phyloP scores from a whole-genome alignment of 305 asterid genomes.

The Petunia hybrid region DNA sequence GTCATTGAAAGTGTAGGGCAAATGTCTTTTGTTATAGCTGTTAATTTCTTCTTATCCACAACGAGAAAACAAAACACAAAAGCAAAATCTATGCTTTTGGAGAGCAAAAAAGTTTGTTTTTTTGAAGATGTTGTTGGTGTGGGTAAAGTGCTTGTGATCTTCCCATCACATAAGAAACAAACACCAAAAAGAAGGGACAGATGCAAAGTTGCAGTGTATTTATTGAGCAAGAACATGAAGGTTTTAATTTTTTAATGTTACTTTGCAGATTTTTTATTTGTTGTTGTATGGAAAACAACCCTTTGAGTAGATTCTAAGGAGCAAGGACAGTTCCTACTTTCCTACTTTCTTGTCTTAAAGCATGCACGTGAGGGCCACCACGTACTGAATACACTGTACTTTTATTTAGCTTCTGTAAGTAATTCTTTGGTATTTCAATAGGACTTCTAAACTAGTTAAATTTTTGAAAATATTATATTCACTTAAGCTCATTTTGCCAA shows the following conservation, averaged over 20 bases:
- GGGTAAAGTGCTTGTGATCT: conserved; percentile 40
- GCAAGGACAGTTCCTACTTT: conserved; percentile 22
- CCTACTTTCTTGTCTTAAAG: conserved; percentile 32
- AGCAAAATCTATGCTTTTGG: conserved; percentile 7
- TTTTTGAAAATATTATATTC: too few relatives aligned
- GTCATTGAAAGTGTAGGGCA: background rate
- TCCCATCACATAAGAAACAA: conserved; percentile 40
- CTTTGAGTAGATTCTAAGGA: conserved; percentile 32
- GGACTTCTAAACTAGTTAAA: too few relatives aligned
- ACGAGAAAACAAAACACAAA: conserved; percentile 21
- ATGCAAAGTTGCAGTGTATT: conserved; percentile 30
- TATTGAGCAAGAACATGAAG: conserved; percentile 28
- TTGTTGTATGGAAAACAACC: background rate
- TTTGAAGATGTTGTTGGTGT: conserved; percentile 26
- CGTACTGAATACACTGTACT: background rate
- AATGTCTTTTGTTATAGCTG: background rate
- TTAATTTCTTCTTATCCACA: conserved; percentile 33
- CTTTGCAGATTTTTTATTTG: background rate
- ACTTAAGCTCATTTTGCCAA: too few relatives aligned
- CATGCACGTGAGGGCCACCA: conserved; percentile 26
- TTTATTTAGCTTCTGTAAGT: background rate
- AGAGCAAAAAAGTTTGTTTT: background rate
- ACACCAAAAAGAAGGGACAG: conserved; percentile 34
- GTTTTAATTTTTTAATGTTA: background rate
- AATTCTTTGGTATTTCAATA: too few relatives aligned